Percentiles rank a stretch among this genome's conserved stretches.
phyloP scores from a whole-genome alignment of 148 eudicot species.

The Bassia scoparia region DNA sequence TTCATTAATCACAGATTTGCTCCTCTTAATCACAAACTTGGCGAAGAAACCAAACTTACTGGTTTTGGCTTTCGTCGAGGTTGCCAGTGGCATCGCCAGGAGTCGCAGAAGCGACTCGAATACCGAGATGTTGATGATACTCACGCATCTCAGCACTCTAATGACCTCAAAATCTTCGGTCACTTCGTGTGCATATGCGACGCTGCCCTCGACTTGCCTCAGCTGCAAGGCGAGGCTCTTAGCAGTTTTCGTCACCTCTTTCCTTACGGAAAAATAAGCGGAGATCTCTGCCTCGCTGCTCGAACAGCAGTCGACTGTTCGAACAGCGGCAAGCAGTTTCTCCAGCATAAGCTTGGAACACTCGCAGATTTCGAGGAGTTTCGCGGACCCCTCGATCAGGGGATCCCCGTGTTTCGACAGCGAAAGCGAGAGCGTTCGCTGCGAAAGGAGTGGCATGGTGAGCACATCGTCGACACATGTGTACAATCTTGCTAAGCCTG shows the following conservation, averaged over 20 bases:
- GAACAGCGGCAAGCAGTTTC: constrained; percentile 10
- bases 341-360: constrained; percentile 8
- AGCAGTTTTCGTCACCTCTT: constrained; percentile 1
- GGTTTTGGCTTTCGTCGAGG: constrained; percentile 4
- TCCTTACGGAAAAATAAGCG: constrained; percentile 2
- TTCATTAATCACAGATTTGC: neutral
- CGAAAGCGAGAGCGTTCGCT: constrained; percentile 1
- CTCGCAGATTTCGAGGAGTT: constrained; percentile 16
- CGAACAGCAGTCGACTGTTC: neutral
- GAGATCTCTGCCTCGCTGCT: neutral
- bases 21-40: constrained; percentile 13
- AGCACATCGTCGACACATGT: constrained; percentile 19
- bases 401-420: neutral
- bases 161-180: constrained; percentile 11
- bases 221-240: constrained; percentile 8
- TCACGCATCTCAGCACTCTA: constrained; percentile 27
- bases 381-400: constrained; percentile 2
- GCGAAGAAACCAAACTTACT: constrained; percentile 20
- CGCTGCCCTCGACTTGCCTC: constrained; percentile 5
- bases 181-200: neutral
- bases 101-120: constrained; percentile 16
- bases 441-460: neutral
- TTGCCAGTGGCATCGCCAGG: neutral
- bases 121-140: constrained; percentile 25
- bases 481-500: constrained; percentile 19